phyloP scores from a whole-genome alignment of 139 green algal genomes.

The Ettlia oleoabundans region DNA sequence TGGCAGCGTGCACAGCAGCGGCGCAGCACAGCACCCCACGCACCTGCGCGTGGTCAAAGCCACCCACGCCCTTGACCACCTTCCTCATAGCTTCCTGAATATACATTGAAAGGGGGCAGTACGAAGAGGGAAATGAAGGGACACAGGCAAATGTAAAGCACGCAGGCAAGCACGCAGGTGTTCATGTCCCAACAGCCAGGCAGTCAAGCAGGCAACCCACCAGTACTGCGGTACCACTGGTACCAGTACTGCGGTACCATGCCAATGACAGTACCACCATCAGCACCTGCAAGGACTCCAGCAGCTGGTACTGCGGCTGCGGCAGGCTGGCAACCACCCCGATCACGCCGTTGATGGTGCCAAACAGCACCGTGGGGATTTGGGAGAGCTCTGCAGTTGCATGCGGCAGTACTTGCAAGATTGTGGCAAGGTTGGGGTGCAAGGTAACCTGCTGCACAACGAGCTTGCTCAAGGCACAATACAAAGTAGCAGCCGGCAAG shows the following conservation, averaged over 20 bases:
- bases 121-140: too few species aligned
- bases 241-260: too few species aligned
- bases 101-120: too few species aligned
- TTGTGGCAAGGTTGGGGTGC: not conserved
- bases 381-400: conserved; percentile 52
- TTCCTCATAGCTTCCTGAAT: conserved; percentile 74
- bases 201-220: too few species aligned
- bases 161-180: too few species aligned
- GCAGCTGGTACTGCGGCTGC: conserved; percentile 67
- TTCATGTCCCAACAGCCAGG: too few species aligned
- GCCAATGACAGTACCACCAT: too few species aligned
- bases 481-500: not conserved
- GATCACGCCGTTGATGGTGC: conserved; percentile 89
- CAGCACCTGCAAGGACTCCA: conserved; percentile 78
- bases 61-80: conserved; percentile 88
- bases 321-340: conserved; percentile 89
- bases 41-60: conserved; percentile 76
- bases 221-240: too few species aligned
- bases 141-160: too few species aligned
- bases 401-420: not conserved
- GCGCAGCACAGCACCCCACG: not conserved
- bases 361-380: conserved; percentile 88
- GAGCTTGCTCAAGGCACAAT: too few species aligned
- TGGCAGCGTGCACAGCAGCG: too few species aligned
- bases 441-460: too few species aligned